These are phyloP conservation scores for Wickerhamomyces tratensis DNA, from an alignment of 805 yeast species.

Conservation along the genomic window DNA sequence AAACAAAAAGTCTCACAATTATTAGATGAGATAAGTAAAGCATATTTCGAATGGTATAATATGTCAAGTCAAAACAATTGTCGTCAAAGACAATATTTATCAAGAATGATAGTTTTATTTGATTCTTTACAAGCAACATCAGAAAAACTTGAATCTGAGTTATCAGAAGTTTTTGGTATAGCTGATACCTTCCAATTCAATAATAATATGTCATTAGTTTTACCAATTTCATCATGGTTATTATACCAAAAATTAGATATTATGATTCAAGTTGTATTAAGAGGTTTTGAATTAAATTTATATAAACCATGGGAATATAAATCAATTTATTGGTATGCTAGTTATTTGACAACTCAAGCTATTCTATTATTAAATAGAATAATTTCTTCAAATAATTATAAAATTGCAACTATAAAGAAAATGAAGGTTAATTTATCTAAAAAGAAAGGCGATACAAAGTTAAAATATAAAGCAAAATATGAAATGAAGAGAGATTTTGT, in stretches of 20 bases:
- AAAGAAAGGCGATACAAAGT: slow-evolving; percentile 43
- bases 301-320: slow-evolving; percentile 64
- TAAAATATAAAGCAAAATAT: slow-evolving; percentile 25
- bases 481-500: slow-evolving; percentile 21
- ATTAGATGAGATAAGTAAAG: slow-evolving; percentile 37
- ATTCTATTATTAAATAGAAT: slow-evolving; percentile 28
- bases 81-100: slow-evolving; percentile 69
- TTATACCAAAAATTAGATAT: slow-evolving; percentile 53
- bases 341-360: slow-evolving; percentile 41
- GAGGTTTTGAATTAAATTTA: slow-evolving; percentile 68
- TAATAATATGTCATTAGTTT: slow-evolving; percentile 25
- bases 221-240: slow-evolving; percentile 66
- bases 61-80: slow-evolving; percentile 59
- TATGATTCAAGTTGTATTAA: slow-evolving; percentile 65
- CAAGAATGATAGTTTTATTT: slow-evolving; percentile 49
- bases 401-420: slow-evolving; percentile 23
- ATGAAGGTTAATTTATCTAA: slow-evolving; percentile 34
- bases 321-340: slow-evolving; percentile 59
- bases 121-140: slow-evolving; percentile 74
- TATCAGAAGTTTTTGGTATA: slow-evolving; percentile 25
- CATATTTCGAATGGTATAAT: slow-evolving; percentile 33
- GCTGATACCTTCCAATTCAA: slow-evolving; percentile 17
- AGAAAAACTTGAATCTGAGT: slow-evolving; percentile 50
- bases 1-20: slow-evolving; percentile 19
- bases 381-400: slow-evolving; percentile 20